A percentile compares a stretch with the other conserved stretches of the same genome.
These are phyloP conservation scores for Gossypium davidsonii DNA, from an alignment of 441 rosid species.

Conservation along the genomic window DNA sequence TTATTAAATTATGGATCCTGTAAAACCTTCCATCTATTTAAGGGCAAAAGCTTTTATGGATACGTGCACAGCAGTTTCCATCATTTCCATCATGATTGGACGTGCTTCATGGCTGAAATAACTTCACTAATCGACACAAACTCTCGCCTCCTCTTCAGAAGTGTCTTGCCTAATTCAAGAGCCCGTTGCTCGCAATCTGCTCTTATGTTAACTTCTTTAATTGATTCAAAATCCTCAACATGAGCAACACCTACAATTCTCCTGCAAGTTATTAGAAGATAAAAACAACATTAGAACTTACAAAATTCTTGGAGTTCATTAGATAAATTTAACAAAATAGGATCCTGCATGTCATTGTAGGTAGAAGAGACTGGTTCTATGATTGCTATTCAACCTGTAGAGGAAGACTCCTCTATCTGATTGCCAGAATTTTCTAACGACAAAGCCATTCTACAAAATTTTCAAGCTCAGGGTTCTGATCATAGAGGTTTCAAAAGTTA, in stretches of 20 bases:
- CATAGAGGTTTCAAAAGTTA: background rate
- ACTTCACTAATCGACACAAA: slow-evolving; percentile 59
- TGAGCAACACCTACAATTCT: slow-evolving; percentile 94
- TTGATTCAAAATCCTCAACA: slow-evolving; percentile 91
- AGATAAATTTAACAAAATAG: background rate
- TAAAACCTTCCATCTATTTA: background rate
- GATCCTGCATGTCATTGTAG: background rate
- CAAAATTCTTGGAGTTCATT: background rate
- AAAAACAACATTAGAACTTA: background rate
- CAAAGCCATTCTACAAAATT: background rate
- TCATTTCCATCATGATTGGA: slow-evolving; percentile 9
- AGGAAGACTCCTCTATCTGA: background rate
- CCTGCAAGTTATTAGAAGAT: slow-evolving; percentile 33
- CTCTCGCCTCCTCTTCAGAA: slow-evolving; percentile 68
- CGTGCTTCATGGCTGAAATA: slow-evolving; percentile 43
- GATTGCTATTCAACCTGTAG: background rate
- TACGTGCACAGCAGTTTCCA: background rate
- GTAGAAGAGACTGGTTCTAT: background rate
- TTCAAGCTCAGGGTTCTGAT: background rate
- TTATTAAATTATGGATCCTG: background rate
- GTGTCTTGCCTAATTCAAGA: slow-evolving; percentile 56
- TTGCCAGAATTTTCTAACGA: background rate
- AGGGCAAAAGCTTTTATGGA: background rate
- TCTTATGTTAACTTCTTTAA: slow-evolving; percentile 45
- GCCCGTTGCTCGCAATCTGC: slow-evolving; percentile 70